These are phyloP conservation scores for Centrapalus pauciflorus DNA, from an alignment of 129 eudicot genomes.

Conservation along the genomic window DNA sequence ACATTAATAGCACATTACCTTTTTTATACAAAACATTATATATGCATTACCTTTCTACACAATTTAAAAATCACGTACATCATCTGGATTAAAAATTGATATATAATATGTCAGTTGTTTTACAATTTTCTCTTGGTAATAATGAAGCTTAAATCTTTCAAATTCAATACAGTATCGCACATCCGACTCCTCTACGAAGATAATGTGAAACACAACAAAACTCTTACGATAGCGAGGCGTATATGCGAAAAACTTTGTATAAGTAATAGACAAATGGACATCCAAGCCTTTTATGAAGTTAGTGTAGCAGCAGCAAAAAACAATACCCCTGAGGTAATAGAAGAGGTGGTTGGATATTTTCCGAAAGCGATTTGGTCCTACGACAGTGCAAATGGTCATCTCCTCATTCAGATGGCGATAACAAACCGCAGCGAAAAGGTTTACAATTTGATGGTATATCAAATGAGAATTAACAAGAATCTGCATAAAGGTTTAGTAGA, in stretches of 20 bases:
- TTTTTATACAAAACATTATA: background rate
- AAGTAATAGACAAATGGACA: background rate
- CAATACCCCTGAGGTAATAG: conserved; percentile 17
- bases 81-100: too few relatives aligned
- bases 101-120: background rate
- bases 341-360: too few relatives aligned
- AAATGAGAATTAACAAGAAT: too few relatives aligned
- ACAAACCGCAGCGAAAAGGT: too few relatives aligned
- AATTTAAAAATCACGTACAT: too few relatives aligned
- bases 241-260: conserved; percentile 12
- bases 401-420: too few relatives aligned
- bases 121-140: too few relatives aligned
- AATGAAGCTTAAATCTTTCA: background rate
- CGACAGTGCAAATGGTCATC: too few relatives aligned
- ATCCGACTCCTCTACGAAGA: background rate
- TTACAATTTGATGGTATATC: too few relatives aligned
- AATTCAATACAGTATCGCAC: background rate
- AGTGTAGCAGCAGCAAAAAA: conserved; percentile 12
- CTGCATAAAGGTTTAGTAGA: too few relatives aligned
- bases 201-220: conserved; percentile 10
- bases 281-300: background rate
- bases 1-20: background rate
- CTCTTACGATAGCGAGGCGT: background rate
- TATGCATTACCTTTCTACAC: too few relatives aligned
- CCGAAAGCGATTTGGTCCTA: too few relatives aligned